A percentile compares a stretch with the other conserved stretches of the same genome.
Evolutionary conservation across 2,329 filamentous ascomycete genomes (phyloP).

Genomic region (Colletotrichum sp.): DNA sequence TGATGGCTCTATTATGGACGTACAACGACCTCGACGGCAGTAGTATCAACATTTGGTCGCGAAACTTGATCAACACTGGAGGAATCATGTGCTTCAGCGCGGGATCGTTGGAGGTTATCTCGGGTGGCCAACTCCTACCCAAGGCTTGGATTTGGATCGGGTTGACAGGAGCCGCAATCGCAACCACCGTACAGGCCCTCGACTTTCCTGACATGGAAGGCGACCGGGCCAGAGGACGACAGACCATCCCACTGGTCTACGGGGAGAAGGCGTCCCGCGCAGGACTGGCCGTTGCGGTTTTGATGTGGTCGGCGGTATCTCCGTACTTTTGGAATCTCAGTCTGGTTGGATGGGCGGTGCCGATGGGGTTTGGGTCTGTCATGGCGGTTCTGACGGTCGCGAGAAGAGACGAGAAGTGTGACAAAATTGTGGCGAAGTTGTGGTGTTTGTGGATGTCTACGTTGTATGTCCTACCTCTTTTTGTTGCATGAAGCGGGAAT

Average conservation of each 20-base stretch:
- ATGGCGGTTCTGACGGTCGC: constrained; percentile 21
- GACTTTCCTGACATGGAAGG: constrained; percentile 30
- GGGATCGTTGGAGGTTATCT: constrained; percentile 26
- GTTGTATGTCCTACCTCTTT: constrained; percentile 24
- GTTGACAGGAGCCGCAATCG: constrained; percentile 25
- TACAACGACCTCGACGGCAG: constrained; percentile 35
- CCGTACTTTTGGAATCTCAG: background rate
- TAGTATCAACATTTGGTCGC: constrained; percentile 21
- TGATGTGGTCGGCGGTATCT: background rate
- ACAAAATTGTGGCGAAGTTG: constrained; percentile 27
- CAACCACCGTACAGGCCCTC: constrained; percentile 32
- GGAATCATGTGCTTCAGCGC: constrained; percentile 33
- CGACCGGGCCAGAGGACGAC: constrained; percentile 28
- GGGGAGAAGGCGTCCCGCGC: constrained; percentile 24
- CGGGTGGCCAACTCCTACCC: constrained; percentile 1
- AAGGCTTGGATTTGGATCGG: constrained; percentile 25
- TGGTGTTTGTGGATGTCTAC: constrained; percentile 28
- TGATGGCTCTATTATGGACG: constrained; percentile 32
- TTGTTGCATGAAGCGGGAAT: background rate
- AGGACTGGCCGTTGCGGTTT: constrained; percentile 21
- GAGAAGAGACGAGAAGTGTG: constrained; percentile 22
- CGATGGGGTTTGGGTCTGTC: background rate
- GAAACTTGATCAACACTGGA: constrained; percentile 31
- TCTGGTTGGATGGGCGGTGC: background rate
- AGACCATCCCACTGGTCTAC: constrained; percentile 30